Evolutionary conservation across 441 rosid genomes (phyloP), one percentile per base, ranked within the genome.

Genomic region (Gossypium davidsonii): DNA sequence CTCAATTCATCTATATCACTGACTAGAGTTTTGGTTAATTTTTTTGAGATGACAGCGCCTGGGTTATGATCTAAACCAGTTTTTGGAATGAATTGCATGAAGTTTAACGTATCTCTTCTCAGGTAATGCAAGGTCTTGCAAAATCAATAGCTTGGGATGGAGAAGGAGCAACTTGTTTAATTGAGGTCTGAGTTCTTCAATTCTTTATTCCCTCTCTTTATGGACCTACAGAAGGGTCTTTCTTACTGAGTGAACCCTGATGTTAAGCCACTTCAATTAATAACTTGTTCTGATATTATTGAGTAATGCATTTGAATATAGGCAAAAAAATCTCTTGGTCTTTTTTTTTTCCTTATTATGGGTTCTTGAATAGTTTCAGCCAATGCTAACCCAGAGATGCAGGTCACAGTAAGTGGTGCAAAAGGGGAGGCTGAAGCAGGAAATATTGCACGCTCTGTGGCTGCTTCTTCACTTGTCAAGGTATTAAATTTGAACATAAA

Each of bases 121-220:
- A 92, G 99, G 98, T 95, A 66, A 95, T 91, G 99, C 96, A 95
- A 89, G 93, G 97, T 74, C 97, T 92, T 66, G 99, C 99, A 44
- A 95, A 91, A 83, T 93, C 99, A 79, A 84, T 93, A 77, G 98
- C 99, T 77, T 95, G 97, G 98, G 99, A 95, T 86, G 99, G 99
- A 62, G 99, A 93, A 81, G 99, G 98, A 60, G 97, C 99, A 56
- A 93, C 99, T 4, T 95, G 99, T 80, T 82, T 95, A 61, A 87
- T 93, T 81, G 98, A 95, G 98, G 99, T 91, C 58, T 14, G 78
- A 61, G 25, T 17, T 67, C 57, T 46, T 46, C 57, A 17, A 15
- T 53, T 25, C 63, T 52, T 37, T 63, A 20, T 51, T 62, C 39
- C 6, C 70, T 21, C 60, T 63, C 5, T 21, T 11, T 63, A 37